phyloP scores from a whole-genome alignment of 2,329 filamentous ascomycete genomes.

The Calonectria pteridis region DNA sequence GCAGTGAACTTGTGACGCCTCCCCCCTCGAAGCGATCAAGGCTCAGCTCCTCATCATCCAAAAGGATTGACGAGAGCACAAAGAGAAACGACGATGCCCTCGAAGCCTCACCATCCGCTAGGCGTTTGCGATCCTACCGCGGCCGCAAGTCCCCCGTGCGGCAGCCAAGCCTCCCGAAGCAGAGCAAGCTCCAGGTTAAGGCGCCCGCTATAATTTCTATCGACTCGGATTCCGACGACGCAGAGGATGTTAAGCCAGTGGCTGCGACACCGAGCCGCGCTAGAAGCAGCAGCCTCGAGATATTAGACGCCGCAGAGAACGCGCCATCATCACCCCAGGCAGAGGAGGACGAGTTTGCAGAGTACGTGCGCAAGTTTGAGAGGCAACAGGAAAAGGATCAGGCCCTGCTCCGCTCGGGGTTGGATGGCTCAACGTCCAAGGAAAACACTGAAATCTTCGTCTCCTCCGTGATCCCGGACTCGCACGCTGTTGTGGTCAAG shows the following conservation, averaged over 20 bases:
- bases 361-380: constrained; percentile 59
- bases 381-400: constrained; percentile 46
- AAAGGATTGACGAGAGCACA: constrained; percentile 27
- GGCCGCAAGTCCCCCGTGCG: constrained; percentile 20
- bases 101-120: constrained; percentile 41
- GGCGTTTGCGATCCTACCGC: constrained; percentile 26
- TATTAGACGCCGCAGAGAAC: constrained; percentile 18
- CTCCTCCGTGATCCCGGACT: constrained; percentile 72
- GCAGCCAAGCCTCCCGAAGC: constrained; percentile 13
- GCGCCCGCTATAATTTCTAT: constrained; percentile 42
- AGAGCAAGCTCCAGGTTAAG: constrained; percentile 7
- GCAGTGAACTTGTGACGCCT: constrained; percentile 51
- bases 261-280: not conserved
- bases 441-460: constrained; percentile 57
- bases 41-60: constrained; percentile 37
- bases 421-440: constrained; percentile 34
- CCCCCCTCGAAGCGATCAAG: constrained; percentile 56
- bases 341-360: constrained; percentile 57
- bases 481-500: constrained; percentile 65
- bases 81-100: constrained; percentile 28
- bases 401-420: constrained; percentile 35
- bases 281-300: constrained; percentile 32
- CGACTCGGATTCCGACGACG: constrained; percentile 49
- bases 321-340: constrained; percentile 23
- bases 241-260: constrained; percentile 21